phyloP scores from a whole-genome alignment of 2,329 filamentous ascomycete species.

The Chaetoscypha palmicola region DNA sequence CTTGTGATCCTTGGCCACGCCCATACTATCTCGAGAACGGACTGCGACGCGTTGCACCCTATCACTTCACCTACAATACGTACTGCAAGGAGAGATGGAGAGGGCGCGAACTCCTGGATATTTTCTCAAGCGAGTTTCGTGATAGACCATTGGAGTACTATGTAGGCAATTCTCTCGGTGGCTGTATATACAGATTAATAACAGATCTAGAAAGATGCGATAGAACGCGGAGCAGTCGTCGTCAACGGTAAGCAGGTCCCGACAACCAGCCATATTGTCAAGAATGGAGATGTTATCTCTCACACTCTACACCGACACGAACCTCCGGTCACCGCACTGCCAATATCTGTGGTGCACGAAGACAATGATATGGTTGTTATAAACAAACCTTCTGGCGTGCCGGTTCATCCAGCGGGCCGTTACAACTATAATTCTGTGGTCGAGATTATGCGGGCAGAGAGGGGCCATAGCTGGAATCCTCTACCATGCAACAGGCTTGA shows the following conservation, averaged over 20 bases:
- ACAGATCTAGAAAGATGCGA: slow-evolving; percentile 56
- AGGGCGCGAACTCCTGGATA: slow-evolving; percentile 70
- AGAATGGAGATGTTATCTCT: slow-evolving; percentile 85
- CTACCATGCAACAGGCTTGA: slow-evolving; percentile 88
- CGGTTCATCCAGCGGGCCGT: slow-evolving; percentile 88
- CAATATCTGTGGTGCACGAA: slow-evolving; percentile 80
- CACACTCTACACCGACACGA: slow-evolving; percentile 95
- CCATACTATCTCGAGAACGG: slow-evolving; percentile 83
- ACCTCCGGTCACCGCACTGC: slow-evolving; percentile 77
- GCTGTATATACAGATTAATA: slow-evolving; percentile 15
- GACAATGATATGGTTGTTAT: slow-evolving; percentile 92
- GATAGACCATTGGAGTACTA: slow-evolving; percentile 86
- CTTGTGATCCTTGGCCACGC: slow-evolving; percentile 48
- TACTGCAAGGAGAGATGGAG: slow-evolving; percentile 93
- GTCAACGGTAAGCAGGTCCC: slow-evolving; percentile 70
- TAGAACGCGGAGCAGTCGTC: slow-evolving; percentile 69
- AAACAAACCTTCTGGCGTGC: slow-evolving; percentile 91
- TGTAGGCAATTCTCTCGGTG: slow-evolving; percentile 33
- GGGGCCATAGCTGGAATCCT: slow-evolving; percentile 47
- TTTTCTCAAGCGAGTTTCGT: slow-evolving; percentile 87
- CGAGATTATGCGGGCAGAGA: slow-evolving; percentile 83
- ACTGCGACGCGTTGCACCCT: slow-evolving; percentile 75
- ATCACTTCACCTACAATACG: slow-evolving; percentile 92
- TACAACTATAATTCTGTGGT: slow-evolving; percentile 95
- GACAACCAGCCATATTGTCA: slow-evolving; percentile 60